Conservation (phyloP, 225 moss, liverwort and hornwort genomes). For the Pseudoscleropodium purum region DNA sequence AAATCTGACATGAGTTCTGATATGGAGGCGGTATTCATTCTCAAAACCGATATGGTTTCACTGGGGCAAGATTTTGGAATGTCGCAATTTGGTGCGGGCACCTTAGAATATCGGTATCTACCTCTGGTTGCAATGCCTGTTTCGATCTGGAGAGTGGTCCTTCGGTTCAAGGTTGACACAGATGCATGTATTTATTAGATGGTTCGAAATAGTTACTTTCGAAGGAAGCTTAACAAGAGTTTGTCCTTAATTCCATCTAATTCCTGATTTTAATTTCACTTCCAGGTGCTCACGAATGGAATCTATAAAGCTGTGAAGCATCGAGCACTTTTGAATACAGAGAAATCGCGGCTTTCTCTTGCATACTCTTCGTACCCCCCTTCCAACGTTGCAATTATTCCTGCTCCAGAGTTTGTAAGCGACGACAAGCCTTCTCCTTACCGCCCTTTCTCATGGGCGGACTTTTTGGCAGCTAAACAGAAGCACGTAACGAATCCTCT, state of each 20-base stretch:
- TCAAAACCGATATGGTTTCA: background rate
- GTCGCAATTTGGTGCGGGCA: background rate
- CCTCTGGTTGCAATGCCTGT: background rate
- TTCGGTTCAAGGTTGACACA: background rate
- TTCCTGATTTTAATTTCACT: background rate
- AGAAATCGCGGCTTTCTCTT: background rate
- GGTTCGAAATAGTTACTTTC: too few species aligned
- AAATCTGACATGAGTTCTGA: background rate
- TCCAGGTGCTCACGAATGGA: background rate
- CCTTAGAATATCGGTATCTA: background rate
- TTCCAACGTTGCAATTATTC: background rate
- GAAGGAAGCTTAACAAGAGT: background rate
- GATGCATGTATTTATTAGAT: background rate
- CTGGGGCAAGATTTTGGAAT: background rate
- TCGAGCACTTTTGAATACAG: background rate
- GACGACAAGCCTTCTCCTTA: background rate
- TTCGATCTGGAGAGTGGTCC: background rate
- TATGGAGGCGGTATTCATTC: background rate
- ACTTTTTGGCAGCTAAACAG: conserved; percentile 8
- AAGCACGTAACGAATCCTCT: background rate
- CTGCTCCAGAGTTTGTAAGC: background rate
- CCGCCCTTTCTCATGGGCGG: conserved; percentile 6
- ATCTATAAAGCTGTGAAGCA: background rate
- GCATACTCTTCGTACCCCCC: background rate
- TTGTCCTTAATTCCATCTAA: background rate